Evolutionary conservation across 2,329 filamentous ascomycete genomes (phyloP), one percentile per base, ranked within the genome.

Genomic region (Paraphaeosphaeria sporulosa): DNA sequence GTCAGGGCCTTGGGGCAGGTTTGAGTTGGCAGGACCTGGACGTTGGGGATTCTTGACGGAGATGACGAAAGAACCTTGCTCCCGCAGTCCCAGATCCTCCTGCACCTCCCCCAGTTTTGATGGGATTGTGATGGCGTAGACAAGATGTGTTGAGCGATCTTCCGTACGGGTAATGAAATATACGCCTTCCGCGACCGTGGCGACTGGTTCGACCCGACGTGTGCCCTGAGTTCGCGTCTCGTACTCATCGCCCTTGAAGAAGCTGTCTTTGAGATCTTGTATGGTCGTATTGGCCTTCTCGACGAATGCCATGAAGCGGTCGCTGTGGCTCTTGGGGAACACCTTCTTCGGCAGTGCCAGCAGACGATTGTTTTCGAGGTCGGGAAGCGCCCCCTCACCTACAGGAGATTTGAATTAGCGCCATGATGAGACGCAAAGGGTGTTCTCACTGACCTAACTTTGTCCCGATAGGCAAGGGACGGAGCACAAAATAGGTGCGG

Each of bases 281-380:
- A 93, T 88, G 0, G 86, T 87, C 0, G 83, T 81, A 6, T 86
- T 84, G 0, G 87, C 81, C 76, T 94, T 94, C 73, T 96, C 91
- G 1, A 96, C 91, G 75, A 96, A 96, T 1, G 86, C 87, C 84
- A 95, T 90, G 79, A 92, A 94, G 12, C 87, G 82, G 66, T 96
- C 92, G 12, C 80, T 76, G 57, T 86, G 85, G 21, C 85, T 89
- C 55, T 85, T 85, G 0, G 93, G 93, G 10, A 95, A 86, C 2
- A 87, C 86, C 76, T 97, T 97, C 79, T 97, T 97, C 0, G 93
- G 93, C 19, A 97, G 79, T 0, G 90, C 88, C 54, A 96, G 81
- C 4, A 97, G 80, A 15, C 93, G 87, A 59, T 88, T 90, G 72
- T 90, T 90, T 32, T 82, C 77, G 13, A 84, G 81, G 5, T 84